These are phyloP conservation scores for Paramecium pentaurelia DNA, from an alignment of 73 alveolate species.

Conservation along the genomic window DNA sequence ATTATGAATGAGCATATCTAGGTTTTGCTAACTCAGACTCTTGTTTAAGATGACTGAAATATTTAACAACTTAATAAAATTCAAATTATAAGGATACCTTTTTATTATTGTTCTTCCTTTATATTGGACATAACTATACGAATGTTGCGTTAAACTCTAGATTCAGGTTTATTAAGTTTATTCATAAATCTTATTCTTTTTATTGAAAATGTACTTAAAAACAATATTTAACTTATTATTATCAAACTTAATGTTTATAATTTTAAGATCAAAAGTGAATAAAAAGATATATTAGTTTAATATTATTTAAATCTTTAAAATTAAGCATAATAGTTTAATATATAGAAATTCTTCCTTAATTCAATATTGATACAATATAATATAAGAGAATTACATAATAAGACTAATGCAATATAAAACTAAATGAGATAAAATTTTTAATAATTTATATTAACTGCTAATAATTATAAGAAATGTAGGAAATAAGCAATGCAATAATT, in stretches of 20 bases:
- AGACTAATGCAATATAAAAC: too few species aligned
- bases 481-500: background rate
- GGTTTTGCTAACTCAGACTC: constrained; percentile 2
- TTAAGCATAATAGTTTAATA: background rate
- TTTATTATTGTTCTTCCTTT: background rate
- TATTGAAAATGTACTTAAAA: background rate
- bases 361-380: too few species aligned
- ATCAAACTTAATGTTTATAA: background rate
- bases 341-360: too few species aligned
- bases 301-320: background rate
- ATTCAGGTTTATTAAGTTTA: background rate
- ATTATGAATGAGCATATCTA: background rate
- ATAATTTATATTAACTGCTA: background rate
- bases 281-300: background rate
- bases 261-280: background rate
- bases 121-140: background rate
- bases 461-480: background rate
- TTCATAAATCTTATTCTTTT: background rate
- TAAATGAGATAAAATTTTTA: background rate
- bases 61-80: background rate
- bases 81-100: background rate
- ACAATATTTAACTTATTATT: background rate
- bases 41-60: background rate
- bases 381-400: too few species aligned
- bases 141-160: background rate